phyloP scores from a whole-genome alignment of 148 eudicot species.

The Rheum nobile region DNA sequence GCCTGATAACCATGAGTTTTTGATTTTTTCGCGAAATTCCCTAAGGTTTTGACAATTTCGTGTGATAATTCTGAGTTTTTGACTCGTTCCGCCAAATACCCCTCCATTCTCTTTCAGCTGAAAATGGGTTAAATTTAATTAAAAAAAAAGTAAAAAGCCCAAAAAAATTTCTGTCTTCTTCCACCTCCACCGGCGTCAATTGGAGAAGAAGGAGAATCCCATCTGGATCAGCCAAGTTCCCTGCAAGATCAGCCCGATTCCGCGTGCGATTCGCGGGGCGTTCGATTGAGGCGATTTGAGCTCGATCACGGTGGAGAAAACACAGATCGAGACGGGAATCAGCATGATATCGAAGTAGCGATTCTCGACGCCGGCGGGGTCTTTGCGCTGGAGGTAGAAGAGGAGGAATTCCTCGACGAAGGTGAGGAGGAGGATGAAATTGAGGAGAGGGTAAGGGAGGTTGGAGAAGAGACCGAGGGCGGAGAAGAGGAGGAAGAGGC shows the following conservation, averaged over 20 bases:
- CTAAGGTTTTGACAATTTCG: no score
- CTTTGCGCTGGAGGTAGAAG: slow-evolving; percentile 52
- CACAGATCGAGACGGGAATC: slow-evolving; percentile 40
- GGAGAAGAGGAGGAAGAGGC: slow-evolving; percentile 45
- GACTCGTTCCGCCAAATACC: no score
- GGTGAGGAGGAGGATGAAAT: slow-evolving; percentile 37
- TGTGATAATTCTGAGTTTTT: no score
- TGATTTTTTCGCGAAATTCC: no score
- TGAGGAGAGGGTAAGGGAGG: slow-evolving; percentile 27
- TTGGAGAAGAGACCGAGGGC: slow-evolving; percentile 26
- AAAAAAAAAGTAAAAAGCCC: no score
- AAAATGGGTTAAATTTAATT: no score
- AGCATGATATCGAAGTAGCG: slow-evolving; percentile 54
- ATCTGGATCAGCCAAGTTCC: slow-evolving; percentile 82
- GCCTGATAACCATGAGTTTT: no score
- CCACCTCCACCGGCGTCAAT: no score
- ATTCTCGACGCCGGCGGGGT: slow-evolving; percentile 50
- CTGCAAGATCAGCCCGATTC: slow-evolving; percentile 52
- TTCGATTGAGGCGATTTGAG: slow-evolving; percentile 23
- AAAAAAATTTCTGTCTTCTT: no score
- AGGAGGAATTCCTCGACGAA: slow-evolving; percentile 53
- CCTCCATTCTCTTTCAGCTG: no score
- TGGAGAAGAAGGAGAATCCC: slow-evolving; percentile 60
- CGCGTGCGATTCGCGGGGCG: slow-evolving; percentile 43
- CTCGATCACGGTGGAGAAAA: slow-evolving; percentile 40